A percentile compares a stretch with the other conserved stretches of the same genome.
Evolutionary conservation across 768 basidiomycete species (phyloP).

Genomic region (Lentinula aciculospora): DNA sequence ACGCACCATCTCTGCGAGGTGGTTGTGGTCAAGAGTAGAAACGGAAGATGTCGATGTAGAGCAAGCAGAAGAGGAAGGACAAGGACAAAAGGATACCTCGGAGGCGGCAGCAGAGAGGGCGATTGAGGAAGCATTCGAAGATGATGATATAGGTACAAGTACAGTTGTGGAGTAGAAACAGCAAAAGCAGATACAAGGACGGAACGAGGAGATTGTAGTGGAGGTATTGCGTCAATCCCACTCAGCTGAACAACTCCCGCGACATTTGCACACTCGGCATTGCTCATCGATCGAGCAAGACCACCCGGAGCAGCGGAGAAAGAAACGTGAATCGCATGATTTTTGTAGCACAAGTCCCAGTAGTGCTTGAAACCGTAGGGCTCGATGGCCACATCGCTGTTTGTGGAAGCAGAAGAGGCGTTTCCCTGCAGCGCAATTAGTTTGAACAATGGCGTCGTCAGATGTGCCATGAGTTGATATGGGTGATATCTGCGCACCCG

Average conservation of each 20-base stretch:
- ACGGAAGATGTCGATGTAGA: background rate
- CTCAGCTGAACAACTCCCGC: too few species aligned
- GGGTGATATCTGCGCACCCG: background rate
- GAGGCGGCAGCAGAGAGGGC: background rate
- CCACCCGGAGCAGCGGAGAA: background rate
- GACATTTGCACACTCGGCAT: too few species aligned
- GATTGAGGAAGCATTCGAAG: background rate
- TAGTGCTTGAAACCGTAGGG: too few species aligned
- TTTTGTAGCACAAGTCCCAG: too few species aligned
- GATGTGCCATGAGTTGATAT: too few species aligned
- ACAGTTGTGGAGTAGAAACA: background rate
- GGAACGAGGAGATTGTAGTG: background rate
- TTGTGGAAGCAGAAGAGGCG: too few species aligned
- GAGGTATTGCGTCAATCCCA: background rate
- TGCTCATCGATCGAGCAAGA: background rate
- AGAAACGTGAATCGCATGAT: too few species aligned
- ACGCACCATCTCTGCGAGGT: background rate
- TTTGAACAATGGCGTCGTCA: background rate
- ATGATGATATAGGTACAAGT: background rate
- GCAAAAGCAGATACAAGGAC: background rate
- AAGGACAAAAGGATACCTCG: background rate
- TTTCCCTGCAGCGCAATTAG: background rate
- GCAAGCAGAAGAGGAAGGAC: background rate
- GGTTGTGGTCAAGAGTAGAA: background rate
- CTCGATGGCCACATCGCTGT: too few species aligned